Base-by-base conservation (phyloP, 805 yeast species). In the Teunomyces stri region DNA sequence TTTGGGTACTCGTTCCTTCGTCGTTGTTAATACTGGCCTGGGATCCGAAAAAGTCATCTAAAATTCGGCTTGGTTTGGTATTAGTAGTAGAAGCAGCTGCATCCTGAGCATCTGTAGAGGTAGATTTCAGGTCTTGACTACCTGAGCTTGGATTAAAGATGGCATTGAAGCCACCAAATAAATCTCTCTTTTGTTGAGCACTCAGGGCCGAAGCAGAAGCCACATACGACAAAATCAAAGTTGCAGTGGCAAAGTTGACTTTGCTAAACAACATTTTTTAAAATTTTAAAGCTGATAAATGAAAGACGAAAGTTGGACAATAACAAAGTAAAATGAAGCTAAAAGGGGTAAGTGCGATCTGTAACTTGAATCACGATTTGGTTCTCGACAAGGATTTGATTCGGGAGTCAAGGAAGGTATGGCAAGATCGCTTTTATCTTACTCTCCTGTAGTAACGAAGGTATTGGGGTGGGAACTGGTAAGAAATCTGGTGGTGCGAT, bases 271-370 rank as follows among this genome's bases (percentile, higher is more conserved):
- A 38, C 50, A 43, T 49, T 28, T 27, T 50, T 34, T 18, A 18
- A 22, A 20, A 22, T 20, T 37, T n/a, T 28, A 35, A 15, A 30
- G 18, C 31, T 28, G 49, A 22, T 39, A 51, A 51, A 59, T 48
- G 65, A 60, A 52, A 43, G 65, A 60, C 65, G 50, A 55, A 46
- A 52, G 65, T 60, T 51, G 55, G 62, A 49, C 22, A 36, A 20
- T 20, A 43, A 35, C 18, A 42, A 39, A 37, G 27, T 31, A 31
- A 36, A 38, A 42, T 36, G 36, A 22, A 37, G 44, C 13, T 12
- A 6, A 22, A 22, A 22, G 28, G 36, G 9, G 11, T 25, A 42
- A 33, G 31, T 33, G 35, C 28, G 16, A 34, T 10, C 22, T 13
- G 31, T 31, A 31, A 7, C 36, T 22, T 35, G 38, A 35, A 35